Evolutionary conservation across 2,329 filamentous ascomycete species (phyloP), one percentile per base, ranked within the genome.

Genomic region (Colletotrichum sp.): DNA sequence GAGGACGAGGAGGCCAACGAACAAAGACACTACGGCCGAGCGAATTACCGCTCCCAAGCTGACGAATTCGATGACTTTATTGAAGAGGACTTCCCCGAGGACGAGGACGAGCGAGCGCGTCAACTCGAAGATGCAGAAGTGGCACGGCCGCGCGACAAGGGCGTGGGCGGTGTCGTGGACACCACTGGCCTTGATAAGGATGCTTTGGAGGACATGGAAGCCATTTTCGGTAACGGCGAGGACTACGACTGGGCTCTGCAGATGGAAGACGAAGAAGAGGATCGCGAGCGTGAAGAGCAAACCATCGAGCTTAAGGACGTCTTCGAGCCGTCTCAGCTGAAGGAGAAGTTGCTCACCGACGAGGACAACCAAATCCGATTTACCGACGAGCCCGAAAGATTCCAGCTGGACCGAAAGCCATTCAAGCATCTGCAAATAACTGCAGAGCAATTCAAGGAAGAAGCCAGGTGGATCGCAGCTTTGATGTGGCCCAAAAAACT

Each of bases 1-100:
- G 96, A 98, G 69, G 96, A 99, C 77, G 96, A 98, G 71, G 92
- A 94, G 21, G 92, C 90, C 73, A 89, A 78, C 71, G 90, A 92
- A 8, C 89, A 90, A 52, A 86, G 89, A 73, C 83, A 84, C 4
- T 91, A 91, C 74, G 86, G 85, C 39, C 86, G 90, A 78, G 85
- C 88, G 7, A 88, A 84, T 78, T 91, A 91, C 77, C 90, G 94
- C 75, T 89, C 89, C 44, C 88, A 91, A 77, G 91, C 91, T 63
- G 95, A 98, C 84, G 95, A 98, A 81, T 95, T 98, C 84, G 95
- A 95, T 77, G 96, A 96, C 83, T 99, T 99, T 85, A 99, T 99
- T 82, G 96, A 99, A 83, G 96, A 98, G 80, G 97, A 99, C 81
- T 96, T 95, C 77, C 95, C 96, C 66, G 95, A 95, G 66, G 95